A percentile compares a stretch with the other conserved stretches of the same genome.
Evolutionary conservation across 2,329 filamentous ascomycete species (phyloP).

Genomic region (Neofusicoccum kwambonambiense): DNA sequence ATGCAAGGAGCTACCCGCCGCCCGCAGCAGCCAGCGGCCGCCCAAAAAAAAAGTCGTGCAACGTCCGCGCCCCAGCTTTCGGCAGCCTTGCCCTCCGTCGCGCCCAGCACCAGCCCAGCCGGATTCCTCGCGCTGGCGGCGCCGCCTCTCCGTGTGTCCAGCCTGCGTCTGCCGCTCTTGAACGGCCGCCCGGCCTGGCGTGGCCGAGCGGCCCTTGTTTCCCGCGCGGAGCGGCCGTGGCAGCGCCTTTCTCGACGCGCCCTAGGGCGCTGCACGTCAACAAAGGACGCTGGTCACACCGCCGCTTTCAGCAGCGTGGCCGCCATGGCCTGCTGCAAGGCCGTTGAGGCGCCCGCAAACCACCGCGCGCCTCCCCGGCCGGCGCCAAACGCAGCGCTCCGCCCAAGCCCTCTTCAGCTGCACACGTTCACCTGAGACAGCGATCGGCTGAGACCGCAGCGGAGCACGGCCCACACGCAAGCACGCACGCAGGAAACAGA

Average conservation of each 20-base stretch:
- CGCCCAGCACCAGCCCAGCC: too few species aligned
- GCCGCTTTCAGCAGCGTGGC: slow-evolving; percentile 6
- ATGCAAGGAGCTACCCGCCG: slow-evolving; percentile 5
- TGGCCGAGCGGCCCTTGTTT: too few species aligned
- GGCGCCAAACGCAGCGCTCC: not conserved
- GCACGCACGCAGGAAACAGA: not conserved
- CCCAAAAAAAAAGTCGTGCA: not conserved
- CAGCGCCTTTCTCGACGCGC: too few species aligned
- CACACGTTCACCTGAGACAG: slow-evolving; percentile 1
- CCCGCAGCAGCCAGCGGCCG: not conserved
- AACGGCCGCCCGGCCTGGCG: too few species aligned
- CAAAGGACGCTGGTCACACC: not conserved
- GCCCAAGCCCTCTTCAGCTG: slow-evolving; percentile 2
- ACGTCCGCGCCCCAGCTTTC: slow-evolving; percentile 2
- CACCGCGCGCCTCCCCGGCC: not conserved
- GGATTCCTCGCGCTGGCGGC: too few species aligned
- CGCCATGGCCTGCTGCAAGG: slow-evolving; percentile 1
- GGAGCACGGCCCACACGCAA: not conserved
- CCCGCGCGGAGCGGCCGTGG: too few species aligned
- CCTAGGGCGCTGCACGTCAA: too few species aligned
- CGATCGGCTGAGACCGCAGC: not conserved
- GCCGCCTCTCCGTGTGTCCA: too few species aligned
- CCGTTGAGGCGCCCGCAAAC: not conserved
- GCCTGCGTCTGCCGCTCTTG: too few species aligned
- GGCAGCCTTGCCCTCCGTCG: too few species aligned